Evolutionary conservation across 176 grass and related monocot genomes (phyloP).

Genomic region (Oryza rufipogon): DNA sequence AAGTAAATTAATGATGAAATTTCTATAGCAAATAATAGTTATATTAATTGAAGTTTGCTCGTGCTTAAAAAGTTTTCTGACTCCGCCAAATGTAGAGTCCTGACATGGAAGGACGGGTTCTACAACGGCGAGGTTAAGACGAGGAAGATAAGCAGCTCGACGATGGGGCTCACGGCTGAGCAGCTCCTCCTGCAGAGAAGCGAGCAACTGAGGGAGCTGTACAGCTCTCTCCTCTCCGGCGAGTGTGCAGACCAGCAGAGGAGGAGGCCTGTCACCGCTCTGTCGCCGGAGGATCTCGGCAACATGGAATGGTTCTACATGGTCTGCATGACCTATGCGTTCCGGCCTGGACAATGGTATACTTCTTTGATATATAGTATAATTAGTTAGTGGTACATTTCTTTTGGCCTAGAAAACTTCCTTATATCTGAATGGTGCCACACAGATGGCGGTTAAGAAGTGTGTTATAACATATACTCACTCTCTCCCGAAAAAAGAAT

Average conservation of each 20-base stretch:
- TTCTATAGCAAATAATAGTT: too few relatives aligned
- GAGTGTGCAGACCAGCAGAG: slow-evolving; percentile 55
- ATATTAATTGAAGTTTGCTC: too few relatives aligned
- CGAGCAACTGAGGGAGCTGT: slow-evolving; percentile 79
- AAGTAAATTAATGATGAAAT: too few relatives aligned
- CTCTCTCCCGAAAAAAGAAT: too few relatives aligned
- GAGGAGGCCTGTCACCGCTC: slow-evolving; percentile 53
- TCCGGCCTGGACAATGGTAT: slow-evolving; percentile 70
- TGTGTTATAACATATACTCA: too few relatives aligned
- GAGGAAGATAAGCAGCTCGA: slow-evolving; percentile 58
- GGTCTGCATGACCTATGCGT: slow-evolving; percentile 72
- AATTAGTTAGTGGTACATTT: too few relatives aligned
- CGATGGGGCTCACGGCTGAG: slow-evolving; percentile 50
- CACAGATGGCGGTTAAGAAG: too few relatives aligned
- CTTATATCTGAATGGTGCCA: too few relatives aligned
- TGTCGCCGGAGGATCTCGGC: slow-evolving; percentile 79
- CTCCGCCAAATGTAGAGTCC: slow-evolving; percentile 28
- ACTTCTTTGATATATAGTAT: not conserved
- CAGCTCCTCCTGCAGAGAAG: slow-evolving; percentile 73
- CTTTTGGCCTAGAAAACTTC: too few relatives aligned
- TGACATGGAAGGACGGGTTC: slow-evolving; percentile 79
- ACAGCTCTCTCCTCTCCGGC: slow-evolving; percentile 58
- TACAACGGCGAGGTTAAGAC: slow-evolving; percentile 97
- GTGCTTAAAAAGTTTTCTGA: too few relatives aligned
- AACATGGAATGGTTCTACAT: slow-evolving; percentile 88